Percentiles rank a stretch among this genome's conserved stretches.
Conservation (phyloP, 768 basidiomycete species). For the Hygrophorus russula region DNA sequence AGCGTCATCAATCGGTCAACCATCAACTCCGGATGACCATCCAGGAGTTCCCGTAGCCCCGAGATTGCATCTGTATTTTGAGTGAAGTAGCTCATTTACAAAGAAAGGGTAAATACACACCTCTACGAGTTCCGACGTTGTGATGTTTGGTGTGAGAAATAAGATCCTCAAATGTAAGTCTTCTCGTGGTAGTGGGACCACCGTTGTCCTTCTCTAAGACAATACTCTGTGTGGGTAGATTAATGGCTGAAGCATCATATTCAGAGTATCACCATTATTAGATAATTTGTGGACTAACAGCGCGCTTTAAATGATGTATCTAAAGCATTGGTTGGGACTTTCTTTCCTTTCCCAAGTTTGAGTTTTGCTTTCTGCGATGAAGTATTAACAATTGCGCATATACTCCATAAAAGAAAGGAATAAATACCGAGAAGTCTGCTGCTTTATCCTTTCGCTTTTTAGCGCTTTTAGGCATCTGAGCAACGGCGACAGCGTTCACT, state of each 20-base stretch:
- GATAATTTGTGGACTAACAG: constrained; percentile 41
- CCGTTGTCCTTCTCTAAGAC: constrained; percentile 38
- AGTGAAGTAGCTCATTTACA: not conserved
- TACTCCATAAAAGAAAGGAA: not conserved
- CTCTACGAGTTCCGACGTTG: constrained; percentile 64
- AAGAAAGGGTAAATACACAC: constrained; percentile 21
- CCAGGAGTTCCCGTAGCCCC: constrained; percentile 64
- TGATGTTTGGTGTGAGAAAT: constrained; percentile 76
- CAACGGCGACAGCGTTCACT: no score
- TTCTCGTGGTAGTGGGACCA: constrained; percentile 65
- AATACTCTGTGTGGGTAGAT: constrained; percentile 79
- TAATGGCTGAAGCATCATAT: constrained; percentile 54
- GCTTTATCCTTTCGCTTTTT: constrained; percentile 84
- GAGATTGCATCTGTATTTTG: constrained; percentile 50
- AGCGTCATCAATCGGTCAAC: constrained; percentile 40
- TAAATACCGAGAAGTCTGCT: constrained; percentile 71
- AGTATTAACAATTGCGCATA: not conserved
- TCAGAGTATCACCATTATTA: constrained; percentile 8
- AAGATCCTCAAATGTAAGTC: constrained; percentile 67
- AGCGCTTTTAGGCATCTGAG: constrained; percentile 71
- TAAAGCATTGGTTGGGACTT: constrained; percentile 69
- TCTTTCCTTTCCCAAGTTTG: constrained; percentile 94
- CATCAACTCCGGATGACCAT: constrained; percentile 45
- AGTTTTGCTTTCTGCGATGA: constrained; percentile 81
- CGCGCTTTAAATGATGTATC: constrained; percentile 95